Conservation (phyloP, 129 eudicot species). For the Sambucus nigra region DNA sequence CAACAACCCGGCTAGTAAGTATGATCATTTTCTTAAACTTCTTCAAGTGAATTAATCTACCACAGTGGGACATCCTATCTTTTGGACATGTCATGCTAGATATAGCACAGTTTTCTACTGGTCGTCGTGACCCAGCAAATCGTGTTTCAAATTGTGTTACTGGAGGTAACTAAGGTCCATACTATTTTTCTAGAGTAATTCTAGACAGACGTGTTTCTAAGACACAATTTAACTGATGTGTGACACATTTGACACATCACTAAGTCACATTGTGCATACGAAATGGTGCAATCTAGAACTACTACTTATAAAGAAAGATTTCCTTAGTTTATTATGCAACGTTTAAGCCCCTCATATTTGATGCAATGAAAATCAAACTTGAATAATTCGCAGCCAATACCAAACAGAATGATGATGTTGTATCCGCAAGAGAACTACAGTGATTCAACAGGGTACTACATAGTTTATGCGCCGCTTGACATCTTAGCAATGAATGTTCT, state of each 20-base stretch:
- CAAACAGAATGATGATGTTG: background rate
- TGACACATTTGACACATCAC: no score
- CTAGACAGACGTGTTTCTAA: no score
- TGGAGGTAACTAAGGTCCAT: slow-evolving; percentile 24
- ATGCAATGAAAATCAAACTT: background rate
- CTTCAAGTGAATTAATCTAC: background rate
- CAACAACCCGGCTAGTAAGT: no score
- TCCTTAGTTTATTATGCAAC: no score
- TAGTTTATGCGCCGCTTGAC: slow-evolving; percentile 29
- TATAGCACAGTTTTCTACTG: slow-evolving; percentile 14
- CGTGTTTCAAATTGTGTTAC: slow-evolving; percentile 30
- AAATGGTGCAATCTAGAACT: no score
- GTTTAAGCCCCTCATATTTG: background rate
- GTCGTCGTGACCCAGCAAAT: slow-evolving; percentile 21
- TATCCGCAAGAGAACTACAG: slow-evolving; percentile 41
- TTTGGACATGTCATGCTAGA: slow-evolving; percentile 16
- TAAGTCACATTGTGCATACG: no score
- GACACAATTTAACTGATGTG: no score
- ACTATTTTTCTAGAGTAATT: no score
- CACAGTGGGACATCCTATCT: slow-evolving; percentile 58
- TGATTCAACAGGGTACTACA: slow-evolving; percentile 25
- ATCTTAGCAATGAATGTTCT: slow-evolving; percentile 14
- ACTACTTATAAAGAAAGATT: no score
- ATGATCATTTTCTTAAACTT: background rate
- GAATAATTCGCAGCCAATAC: slow-evolving; percentile 4